phyloP scores from a whole-genome alignment of 1,284 basidiomycete species.

The Ustilago hordei region DNA sequence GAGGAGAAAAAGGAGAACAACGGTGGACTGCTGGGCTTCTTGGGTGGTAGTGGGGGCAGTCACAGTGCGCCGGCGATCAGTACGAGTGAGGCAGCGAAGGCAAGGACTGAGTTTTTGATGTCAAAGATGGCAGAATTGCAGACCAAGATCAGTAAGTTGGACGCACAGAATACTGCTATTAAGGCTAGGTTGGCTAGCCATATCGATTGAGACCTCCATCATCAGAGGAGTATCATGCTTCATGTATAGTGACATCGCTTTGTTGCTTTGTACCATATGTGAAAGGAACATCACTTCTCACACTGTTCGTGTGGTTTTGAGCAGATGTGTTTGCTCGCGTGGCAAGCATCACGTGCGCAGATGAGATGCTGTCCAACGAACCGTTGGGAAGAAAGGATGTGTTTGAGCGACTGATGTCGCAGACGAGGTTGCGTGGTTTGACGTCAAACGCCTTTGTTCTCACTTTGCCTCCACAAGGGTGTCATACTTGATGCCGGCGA shows the following conservation, averaged over 20 bases:
- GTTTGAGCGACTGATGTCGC: neutral
- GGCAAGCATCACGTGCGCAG: neutral
- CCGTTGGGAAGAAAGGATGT: neutral
- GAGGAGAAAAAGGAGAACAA: conserved; percentile 11
- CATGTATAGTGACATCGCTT: conserved; percentile 12
- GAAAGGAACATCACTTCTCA: neutral
- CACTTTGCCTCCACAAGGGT: neutral
- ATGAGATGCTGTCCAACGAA: neutral
- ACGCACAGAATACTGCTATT: conserved; percentile 38
- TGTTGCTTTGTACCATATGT: too few species aligned
- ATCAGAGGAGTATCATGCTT: too few species aligned
- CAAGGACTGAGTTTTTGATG: conserved; percentile 78
- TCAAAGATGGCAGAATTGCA: conserved; percentile 80
- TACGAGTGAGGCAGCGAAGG: conserved; percentile 74
- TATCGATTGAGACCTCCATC: conserved; percentile 11
- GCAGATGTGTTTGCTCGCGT: conserved; percentile 1
- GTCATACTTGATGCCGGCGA: neutral
- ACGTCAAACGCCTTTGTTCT: neutral
- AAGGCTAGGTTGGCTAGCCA: conserved; percentile 38
- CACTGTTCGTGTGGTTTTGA: neutral
- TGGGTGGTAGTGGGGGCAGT: conserved; percentile 3
- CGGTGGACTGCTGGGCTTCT: conserved; percentile 8
- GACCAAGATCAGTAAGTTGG: conserved; percentile 73
- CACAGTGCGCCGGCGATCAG: conserved; percentile 43
- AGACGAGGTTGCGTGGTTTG: neutral